phyloP scores from a whole-genome alignment of 306 rosid genomes.

The Adenanthera pavonina region DNA sequence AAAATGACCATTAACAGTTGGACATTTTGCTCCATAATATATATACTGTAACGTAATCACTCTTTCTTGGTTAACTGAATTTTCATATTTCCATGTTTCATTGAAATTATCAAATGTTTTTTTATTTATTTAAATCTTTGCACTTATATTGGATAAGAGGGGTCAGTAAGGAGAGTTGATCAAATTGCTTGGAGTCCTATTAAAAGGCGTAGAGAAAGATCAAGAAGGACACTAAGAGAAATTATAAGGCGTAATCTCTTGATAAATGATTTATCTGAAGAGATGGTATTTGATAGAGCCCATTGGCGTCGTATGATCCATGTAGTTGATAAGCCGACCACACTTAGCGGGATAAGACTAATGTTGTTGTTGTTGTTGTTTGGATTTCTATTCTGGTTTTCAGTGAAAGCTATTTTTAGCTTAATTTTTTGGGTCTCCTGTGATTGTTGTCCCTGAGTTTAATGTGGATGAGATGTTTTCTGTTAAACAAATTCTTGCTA shows the following conservation, averaged over 20 bases:
- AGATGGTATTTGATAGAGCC: too few relatives aligned
- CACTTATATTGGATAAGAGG: too few relatives aligned
- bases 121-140: background rate
- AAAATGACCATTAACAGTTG: constrained; percentile 18
- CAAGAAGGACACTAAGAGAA: too few relatives aligned
- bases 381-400: background rate
- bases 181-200: too few relatives aligned
- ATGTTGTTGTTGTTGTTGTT: too few relatives aligned
- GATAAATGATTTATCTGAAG: too few relatives aligned
- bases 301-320: too few relatives aligned
- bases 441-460: constrained; percentile 1
- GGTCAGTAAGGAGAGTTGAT: too few relatives aligned
- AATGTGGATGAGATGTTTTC: constrained; percentile 1
- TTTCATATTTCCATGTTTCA: background rate
- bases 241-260: too few relatives aligned
- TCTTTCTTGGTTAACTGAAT: background rate
- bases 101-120: background rate
- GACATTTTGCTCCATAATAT: background rate
- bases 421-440: background rate
- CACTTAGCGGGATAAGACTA: too few relatives aligned
- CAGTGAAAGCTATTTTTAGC: background rate
- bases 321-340: too few relatives aligned
- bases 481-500: constrained; percentile 5
- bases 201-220: too few relatives aligned
- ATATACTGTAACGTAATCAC: background rate